These are phyloP conservation scores for Mucor sp. DNA, from an alignment of 371 early-diverging fungal species.

Conservation along the genomic window DNA sequence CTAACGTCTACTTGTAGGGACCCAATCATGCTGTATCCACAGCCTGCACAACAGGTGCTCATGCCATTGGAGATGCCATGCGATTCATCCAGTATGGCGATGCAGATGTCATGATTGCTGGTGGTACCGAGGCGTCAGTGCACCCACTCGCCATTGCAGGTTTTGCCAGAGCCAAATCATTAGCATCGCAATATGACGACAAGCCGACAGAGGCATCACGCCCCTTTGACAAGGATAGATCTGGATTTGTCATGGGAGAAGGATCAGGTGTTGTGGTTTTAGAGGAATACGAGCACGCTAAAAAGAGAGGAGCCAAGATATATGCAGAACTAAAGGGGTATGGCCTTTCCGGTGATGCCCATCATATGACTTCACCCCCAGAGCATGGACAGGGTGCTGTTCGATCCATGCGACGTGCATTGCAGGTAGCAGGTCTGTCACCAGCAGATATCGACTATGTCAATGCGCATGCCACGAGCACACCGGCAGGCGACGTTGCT, in stretches of 20 bases:
- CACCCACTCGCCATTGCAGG: slow-evolving; percentile 90
- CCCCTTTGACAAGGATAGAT: slow-evolving; percentile 87
- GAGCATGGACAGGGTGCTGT: slow-evolving; percentile 85
- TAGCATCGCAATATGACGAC: slow-evolving; percentile 80
- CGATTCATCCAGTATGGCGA: slow-evolving; percentile 91
- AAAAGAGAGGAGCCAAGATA: slow-evolving; percentile 79
- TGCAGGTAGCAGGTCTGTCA: slow-evolving; percentile 61
- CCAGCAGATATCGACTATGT: slow-evolving; percentile 80
- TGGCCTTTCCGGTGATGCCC: slow-evolving; percentile 91
- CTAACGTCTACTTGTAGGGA: slow-evolving; percentile 51
- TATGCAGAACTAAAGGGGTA: slow-evolving; percentile 92
- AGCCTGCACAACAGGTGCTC: slow-evolving; percentile 96
- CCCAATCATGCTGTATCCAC: slow-evolving; percentile 93
- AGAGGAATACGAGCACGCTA: slow-evolving; percentile 92
- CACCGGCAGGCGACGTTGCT: slow-evolving; percentile 77
- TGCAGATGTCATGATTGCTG: slow-evolving; percentile 96
- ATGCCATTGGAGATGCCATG: slow-evolving; percentile 92
- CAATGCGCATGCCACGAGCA: slow-evolving; percentile 97
- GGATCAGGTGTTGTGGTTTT: slow-evolving; percentile 92
- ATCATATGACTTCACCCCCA: slow-evolving; percentile 94
- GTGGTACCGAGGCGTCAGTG: slow-evolving; percentile 89
- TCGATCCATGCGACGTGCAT: slow-evolving; percentile 82
- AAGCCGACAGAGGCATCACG: slow-evolving; percentile 77
- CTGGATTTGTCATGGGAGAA: slow-evolving; percentile 96
- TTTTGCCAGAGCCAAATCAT: slow-evolving; percentile 87